These are phyloP conservation scores for Hylodesmum podocarpum DNA, from an alignment of 306 rosid species.

Conservation along the genomic window DNA sequence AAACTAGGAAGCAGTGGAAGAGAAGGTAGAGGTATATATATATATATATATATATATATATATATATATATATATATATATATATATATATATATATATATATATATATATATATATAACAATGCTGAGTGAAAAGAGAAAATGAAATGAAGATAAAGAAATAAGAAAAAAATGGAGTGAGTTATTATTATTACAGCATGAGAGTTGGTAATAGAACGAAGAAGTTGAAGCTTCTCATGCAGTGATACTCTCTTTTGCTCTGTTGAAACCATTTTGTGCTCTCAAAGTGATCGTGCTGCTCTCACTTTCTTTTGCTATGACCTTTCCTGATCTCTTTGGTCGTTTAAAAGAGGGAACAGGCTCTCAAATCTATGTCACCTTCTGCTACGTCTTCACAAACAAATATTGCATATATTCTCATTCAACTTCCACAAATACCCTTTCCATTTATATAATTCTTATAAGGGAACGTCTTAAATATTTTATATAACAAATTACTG, in stretches of 20 bases:
- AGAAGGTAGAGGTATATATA: too few species aligned
- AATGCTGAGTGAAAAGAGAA: conserved; percentile 3
- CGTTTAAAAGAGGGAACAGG: conserved; percentile 56
- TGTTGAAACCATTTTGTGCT: conserved; percentile 71
- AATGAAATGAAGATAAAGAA: conserved; percentile 42
- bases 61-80: too few species aligned
- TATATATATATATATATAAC: too few species aligned
- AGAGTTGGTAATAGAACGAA: conserved; percentile 96
- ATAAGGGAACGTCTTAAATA: too few species aligned
- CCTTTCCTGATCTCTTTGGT: conserved; percentile 37
- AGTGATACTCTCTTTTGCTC: conserved; percentile 82
- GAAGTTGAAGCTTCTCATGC: conserved; percentile 92
- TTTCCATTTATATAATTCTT: too few species aligned
- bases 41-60: too few species aligned
- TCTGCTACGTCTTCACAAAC: conserved; percentile 41
- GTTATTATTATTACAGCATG: conserved; percentile 95
- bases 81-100: too few species aligned
- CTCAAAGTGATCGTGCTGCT: neutral
- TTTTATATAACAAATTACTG: too few species aligned
- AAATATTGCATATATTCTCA: conserved; percentile 15
- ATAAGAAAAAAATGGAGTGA: conserved; percentile 33
- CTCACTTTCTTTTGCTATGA: conserved; percentile 4
- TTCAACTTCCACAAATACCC: conserved; percentile 61
- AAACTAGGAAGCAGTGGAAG: neutral
- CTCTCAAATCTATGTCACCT: conserved; percentile 68